Conservation (phyloP, 208 protist species). For the Acanthamoeba sp. region DNA sequence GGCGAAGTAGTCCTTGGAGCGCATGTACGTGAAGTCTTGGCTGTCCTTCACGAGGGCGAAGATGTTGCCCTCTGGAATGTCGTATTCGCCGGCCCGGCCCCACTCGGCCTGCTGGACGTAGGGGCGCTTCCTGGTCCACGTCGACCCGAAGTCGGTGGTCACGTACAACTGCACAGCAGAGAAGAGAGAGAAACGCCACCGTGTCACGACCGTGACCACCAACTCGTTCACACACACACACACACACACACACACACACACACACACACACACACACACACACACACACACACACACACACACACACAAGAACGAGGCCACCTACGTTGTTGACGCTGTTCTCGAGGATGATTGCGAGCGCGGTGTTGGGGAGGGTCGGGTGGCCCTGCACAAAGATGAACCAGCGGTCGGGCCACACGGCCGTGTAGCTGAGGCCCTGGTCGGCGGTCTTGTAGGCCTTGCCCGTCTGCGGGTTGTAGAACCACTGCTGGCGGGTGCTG, state of each 20-base stretch:
- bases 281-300: background rate
- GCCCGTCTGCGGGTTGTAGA: constrained; percentile 17
- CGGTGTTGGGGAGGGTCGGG: background rate
- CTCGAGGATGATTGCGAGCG: background rate
- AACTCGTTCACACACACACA: background rate
- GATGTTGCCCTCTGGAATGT: constrained; percentile 13
- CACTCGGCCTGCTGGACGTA: constrained; percentile 36
- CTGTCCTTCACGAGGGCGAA: background rate
- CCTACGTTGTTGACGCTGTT: background rate
- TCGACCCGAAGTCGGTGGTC: constrained; percentile 28
- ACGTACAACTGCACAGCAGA: constrained; percentile 20
- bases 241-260: background rate
- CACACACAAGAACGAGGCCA: background rate
- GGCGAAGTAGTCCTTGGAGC: constrained; percentile 26
- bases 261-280: background rate
- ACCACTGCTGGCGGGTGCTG: constrained; percentile 29
- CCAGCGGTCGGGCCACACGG: background rate
- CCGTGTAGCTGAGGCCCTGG: constrained; percentile 45
- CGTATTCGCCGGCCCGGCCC: background rate
- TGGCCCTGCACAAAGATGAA: constrained; percentile 23
- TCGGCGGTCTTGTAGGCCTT: background rate
- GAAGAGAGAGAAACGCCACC: background rate
- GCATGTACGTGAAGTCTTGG: background rate
- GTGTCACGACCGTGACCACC: too few relatives aligned
- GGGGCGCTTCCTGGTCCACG: background rate